Evolutionary conservation across 2,329 filamentous ascomycete genomes (phyloP).

Genomic region (Fusarium foetens): DNA sequence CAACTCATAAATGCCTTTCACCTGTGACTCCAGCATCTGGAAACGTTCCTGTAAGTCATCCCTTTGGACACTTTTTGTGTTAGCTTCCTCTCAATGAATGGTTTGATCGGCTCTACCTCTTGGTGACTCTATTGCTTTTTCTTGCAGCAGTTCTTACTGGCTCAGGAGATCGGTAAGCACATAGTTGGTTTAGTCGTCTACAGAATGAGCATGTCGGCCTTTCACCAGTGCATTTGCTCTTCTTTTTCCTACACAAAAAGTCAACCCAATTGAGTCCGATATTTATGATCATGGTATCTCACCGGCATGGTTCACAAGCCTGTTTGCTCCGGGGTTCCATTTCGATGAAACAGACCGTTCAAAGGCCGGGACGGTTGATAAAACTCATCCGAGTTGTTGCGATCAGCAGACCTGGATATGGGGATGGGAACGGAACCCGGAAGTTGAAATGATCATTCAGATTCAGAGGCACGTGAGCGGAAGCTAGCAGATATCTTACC

Average conservation of each 20-base stretch:
- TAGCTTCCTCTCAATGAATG: fast-evolving
- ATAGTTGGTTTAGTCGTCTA: neutral
- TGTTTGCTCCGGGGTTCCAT: slow-evolving; percentile 19
- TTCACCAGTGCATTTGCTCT: slow-evolving; percentile 15
- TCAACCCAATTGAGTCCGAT: fast-evolving
- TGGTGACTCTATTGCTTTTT: neutral
- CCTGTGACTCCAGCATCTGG: neutral
- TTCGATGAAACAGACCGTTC: too few species aligned
- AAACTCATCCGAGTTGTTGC: neutral
- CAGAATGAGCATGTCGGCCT: slow-evolving; percentile 15
- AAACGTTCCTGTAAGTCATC: neutral
- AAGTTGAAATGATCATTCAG: neutral
- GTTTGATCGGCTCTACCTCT: neutral
- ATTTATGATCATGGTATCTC: fast-evolving
- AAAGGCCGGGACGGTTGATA: neutral
- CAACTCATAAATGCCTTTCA: slow-evolving; percentile 6
- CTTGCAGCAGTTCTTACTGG: neutral
- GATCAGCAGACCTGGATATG: neutral
- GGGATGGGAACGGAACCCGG: neutral
- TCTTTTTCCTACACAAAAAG: neutral
- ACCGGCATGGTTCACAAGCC: slow-evolving; percentile 20
- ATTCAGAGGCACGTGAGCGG: neutral
- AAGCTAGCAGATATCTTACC: neutral
- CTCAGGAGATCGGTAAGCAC: neutral
- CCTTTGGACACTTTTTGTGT: neutral